Evolutionary conservation across 129 eudicot species (phyloP).

Genomic region (Saussurea involucrata): DNA sequence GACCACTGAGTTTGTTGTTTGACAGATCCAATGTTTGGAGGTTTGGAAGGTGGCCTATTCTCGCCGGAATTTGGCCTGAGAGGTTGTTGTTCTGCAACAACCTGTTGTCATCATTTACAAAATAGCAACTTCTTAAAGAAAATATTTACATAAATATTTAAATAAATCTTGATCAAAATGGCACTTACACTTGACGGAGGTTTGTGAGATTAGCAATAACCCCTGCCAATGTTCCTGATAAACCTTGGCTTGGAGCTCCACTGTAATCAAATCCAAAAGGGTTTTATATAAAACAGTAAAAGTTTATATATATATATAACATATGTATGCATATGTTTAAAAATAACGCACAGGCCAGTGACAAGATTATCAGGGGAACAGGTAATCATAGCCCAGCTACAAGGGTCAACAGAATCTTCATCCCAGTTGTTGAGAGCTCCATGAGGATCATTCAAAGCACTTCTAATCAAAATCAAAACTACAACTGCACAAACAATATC

Average conservation of each 20-base stretch:
- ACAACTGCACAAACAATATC: conserved; percentile 42
- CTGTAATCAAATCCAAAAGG: conserved; percentile 35
- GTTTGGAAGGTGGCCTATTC: conserved; percentile 60
- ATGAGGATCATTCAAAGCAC: conserved; percentile 65
- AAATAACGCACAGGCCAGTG: conserved; percentile 57
- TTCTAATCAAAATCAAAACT: conserved; percentile 59
- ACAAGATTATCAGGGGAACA: conserved; percentile 90
- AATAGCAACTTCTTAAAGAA: neutral
- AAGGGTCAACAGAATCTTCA: conserved; percentile 93
- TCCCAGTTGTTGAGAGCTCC: conserved; percentile 93
- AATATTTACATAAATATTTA: neutral
- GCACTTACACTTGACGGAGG: conserved; percentile 83
- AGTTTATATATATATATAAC: neutral
- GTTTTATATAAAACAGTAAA: conserved; percentile 29
- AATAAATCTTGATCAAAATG: neutral
- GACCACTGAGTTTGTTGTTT: conserved; percentile 67
- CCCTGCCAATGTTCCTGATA: conserved; percentile 77
- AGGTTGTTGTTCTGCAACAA: conserved; percentile 87
- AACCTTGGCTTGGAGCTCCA: conserved; percentile 93
- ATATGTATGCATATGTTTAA: neutral
- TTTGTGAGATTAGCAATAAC: conserved; percentile 77
- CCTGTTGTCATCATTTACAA: conserved; percentile 27
- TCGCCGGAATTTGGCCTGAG: conserved; percentile 72
- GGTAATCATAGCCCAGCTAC: conserved; percentile 99
- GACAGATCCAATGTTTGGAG: conserved; percentile 89